phyloP scores from a whole-genome alignment of 176 grass and related monocot genomes.

The Paspalum notatum region DNA sequence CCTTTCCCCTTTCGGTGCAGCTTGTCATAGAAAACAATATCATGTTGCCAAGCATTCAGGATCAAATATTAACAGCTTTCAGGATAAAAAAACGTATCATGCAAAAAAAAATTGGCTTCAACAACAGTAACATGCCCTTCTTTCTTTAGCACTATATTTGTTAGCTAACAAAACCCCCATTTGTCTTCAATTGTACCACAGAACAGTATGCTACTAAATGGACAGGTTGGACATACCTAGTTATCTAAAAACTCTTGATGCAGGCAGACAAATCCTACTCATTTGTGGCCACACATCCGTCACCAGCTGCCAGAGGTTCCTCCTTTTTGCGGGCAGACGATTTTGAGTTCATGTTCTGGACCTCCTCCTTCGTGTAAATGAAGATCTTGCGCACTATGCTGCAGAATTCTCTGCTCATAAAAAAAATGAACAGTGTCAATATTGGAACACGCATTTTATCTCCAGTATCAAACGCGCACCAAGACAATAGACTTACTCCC shows the following conservation, averaged over 20 bases:
- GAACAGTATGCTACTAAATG: not conserved
- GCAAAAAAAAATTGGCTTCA: not conserved
- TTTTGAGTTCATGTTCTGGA: slow-evolving; percentile 86
- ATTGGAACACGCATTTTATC: not conserved
- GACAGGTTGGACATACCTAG: slow-evolving; percentile 27
- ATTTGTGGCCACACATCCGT: slow-evolving; percentile 44
- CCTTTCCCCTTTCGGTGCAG: not conserved
- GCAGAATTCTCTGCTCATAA: slow-evolving; percentile 81
- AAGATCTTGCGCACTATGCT: slow-evolving; percentile 85
- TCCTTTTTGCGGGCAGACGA: slow-evolving; percentile 55
- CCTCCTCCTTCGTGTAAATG: slow-evolving; percentile 88
- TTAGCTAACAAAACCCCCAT: no score
- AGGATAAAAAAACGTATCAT: not conserved
- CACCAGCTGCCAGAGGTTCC: slow-evolving; percentile 29
- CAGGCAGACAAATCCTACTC: slow-evolving; percentile 36
- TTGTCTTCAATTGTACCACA: not conserved
- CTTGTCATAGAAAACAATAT: slow-evolving; percentile 29
- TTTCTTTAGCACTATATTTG: not conserved
- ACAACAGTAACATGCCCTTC: not conserved
- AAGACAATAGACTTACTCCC: slow-evolving; percentile 64
- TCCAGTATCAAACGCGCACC: not conserved
- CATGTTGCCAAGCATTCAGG: slow-evolving; percentile 24
- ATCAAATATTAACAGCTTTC: slow-evolving; percentile 17
- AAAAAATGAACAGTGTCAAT: slow-evolving; percentile 2
- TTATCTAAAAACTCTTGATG: slow-evolving; percentile 38